A percentile compares a stretch with the other conserved stretches of the same genome.
Conservation (phyloP, 2,329 filamentous ascomycete species). For the Zelopaecilomyces penicillatus region DNA sequence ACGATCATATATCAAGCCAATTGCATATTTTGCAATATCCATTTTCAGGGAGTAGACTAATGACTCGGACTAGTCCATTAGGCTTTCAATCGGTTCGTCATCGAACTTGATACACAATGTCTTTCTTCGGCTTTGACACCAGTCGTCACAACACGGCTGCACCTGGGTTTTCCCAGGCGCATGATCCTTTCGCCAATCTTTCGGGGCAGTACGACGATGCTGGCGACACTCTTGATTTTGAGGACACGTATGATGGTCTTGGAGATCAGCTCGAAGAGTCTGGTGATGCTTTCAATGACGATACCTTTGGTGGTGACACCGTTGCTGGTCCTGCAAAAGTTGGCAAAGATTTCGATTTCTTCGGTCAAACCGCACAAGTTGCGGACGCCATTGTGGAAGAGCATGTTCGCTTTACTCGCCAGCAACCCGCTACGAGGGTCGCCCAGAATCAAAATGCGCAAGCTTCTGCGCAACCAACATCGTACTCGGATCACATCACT, state of each 20-base stretch:
- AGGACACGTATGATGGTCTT: slow-evolving; percentile 94
- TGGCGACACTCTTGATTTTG: slow-evolving; percentile 64
- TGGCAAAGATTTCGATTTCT: slow-evolving; percentile 96
- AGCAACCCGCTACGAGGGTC: slow-evolving; percentile 49
- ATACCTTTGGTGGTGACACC: slow-evolving; percentile 63
- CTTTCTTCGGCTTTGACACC: slow-evolving; percentile 85
- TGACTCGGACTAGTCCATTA: slow-evolving; percentile 15
- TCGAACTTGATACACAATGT: slow-evolving; percentile 48
- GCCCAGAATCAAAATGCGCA: slow-evolving; percentile 24
- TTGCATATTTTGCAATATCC: not conserved
- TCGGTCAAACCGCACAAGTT: slow-evolving; percentile 83
- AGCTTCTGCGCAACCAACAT: slow-evolving; percentile 20
- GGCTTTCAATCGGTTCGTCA: slow-evolving; percentile 12
- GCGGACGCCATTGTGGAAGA: slow-evolving; percentile 83
- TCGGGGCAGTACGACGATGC: slow-evolving; percentile 54
- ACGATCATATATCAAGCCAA: not conserved
- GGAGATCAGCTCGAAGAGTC: slow-evolving; percentile 86
- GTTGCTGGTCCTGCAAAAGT: slow-evolving; percentile 40
- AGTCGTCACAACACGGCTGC: slow-evolving; percentile 59
- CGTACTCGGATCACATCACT: slow-evolving; percentile 40
- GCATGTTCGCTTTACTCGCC: slow-evolving; percentile 72
- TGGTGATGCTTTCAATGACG: slow-evolving; percentile 92
- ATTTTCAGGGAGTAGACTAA: slow-evolving; percentile 10
- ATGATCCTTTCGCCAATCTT: slow-evolving; percentile 83
- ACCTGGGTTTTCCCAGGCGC: slow-evolving; percentile 71